Percentiles rank a stretch among this genome's conserved stretches.
Conservation (phyloP, 768 basidiomycete species). For the Leccinum ochraceum region DNA sequence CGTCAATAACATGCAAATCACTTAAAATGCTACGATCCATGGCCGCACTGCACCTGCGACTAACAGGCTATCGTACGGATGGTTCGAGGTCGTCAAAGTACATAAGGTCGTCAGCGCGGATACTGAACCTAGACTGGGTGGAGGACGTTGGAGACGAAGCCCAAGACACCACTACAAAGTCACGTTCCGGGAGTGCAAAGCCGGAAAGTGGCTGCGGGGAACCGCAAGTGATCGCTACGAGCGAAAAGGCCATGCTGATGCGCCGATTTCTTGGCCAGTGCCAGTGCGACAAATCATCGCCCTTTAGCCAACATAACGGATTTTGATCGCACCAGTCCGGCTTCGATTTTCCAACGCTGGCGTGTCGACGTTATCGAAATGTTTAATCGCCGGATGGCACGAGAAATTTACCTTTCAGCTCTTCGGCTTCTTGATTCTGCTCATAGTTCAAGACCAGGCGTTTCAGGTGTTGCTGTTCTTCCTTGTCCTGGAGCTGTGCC, state of each 20-base stretch:
- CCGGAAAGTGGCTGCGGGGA: slow-evolving; percentile 20
- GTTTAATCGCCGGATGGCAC: neutral
- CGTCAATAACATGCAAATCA: slow-evolving; percentile 11
- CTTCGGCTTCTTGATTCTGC: slow-evolving; percentile 85
- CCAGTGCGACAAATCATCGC: slow-evolving; percentile 14
- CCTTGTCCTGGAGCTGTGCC: slow-evolving; percentile 91
- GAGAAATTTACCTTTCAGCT: slow-evolving; percentile 59
- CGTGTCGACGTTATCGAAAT: neutral
- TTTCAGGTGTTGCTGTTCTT: slow-evolving; percentile 96
- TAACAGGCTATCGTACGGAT: slow-evolving; percentile 10
- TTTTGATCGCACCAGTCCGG: slow-evolving; percentile 69
- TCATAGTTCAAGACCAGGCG: slow-evolving; percentile 91
- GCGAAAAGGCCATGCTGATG: slow-evolving; percentile 26
- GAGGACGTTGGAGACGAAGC: slow-evolving; percentile 12
- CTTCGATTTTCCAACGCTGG: slow-evolving; percentile 70
- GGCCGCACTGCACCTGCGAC: slow-evolving; percentile 9
- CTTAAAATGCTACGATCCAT: slow-evolving; percentile 12
- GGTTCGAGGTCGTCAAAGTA: slow-evolving; percentile 28
- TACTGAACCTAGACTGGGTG: slow-evolving; percentile 17
- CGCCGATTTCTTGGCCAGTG: slow-evolving; percentile 18
- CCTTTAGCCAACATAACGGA: slow-evolving; percentile 69
- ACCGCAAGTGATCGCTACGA: slow-evolving; percentile 22
- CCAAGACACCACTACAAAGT: slow-evolving; percentile 18
- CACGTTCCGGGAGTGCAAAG: slow-evolving; percentile 20
- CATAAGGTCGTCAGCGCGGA: slow-evolving; percentile 24